These are phyloP conservation scores for Talaromyces sp. DNA, from an alignment of 2,329 filamentous ascomycete genomes.

Conservation along the genomic window DNA sequence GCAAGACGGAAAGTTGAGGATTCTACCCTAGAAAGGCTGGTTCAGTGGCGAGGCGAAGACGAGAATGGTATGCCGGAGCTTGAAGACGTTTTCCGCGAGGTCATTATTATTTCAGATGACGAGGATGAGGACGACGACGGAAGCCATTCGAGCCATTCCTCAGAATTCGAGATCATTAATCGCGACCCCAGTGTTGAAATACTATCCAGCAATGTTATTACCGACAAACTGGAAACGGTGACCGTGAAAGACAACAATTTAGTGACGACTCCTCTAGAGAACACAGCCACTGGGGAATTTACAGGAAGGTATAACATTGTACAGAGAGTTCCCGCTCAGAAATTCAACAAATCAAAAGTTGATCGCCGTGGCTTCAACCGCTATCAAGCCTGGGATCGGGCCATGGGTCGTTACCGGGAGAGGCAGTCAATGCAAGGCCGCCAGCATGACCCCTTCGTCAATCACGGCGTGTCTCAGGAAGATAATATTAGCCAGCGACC, in stretches of 20 bases:
- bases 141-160: conserved; percentile 17
- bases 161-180: conserved; percentile 10
- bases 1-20: conserved; percentile 52
- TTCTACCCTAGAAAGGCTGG: conserved; percentile 49
- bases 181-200: conserved; percentile 38
- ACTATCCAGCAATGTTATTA: conserved; percentile 32
- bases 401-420: conserved; percentile 34
- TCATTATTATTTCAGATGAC: conserved; percentile 55
- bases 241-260: conserved; percentile 32
- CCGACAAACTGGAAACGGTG: conserved; percentile 28
- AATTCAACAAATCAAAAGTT: conserved; percentile 23
- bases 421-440: conserved; percentile 5
- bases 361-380: conserved; percentile 41
- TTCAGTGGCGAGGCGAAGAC: conserved; percentile 58
- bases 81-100: conserved; percentile 58
- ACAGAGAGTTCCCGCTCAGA: background rate
- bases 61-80: conserved; percentile 48
- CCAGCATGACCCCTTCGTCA: background rate
- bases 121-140: conserved; percentile 33
- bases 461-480: background rate
- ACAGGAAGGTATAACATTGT: background rate
- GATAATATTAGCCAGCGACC: background rate
- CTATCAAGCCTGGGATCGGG: conserved; percentile 43
- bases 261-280: conserved; percentile 31
- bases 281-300: conserved; percentile 9